These are phyloP conservation scores for Biscogniauxia mediterranea DNA, from an alignment of 2,329 filamentous ascomycete species.

Conservation along the genomic window DNA sequence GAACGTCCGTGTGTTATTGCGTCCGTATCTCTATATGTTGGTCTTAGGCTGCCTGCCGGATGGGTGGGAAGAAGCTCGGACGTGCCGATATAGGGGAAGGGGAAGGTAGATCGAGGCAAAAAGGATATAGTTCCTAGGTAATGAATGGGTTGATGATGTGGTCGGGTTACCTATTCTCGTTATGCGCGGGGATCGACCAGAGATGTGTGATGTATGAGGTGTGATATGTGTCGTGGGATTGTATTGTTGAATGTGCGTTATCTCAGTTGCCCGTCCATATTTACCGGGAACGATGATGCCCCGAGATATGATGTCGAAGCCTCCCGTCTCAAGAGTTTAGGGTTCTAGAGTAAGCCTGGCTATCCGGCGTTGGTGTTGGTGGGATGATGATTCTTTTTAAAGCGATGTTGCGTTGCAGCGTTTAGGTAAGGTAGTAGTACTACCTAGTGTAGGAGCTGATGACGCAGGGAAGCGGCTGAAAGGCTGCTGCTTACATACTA, in stretches of 20 bases:
- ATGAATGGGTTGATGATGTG: background rate
- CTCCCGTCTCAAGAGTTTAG: too few species aligned
- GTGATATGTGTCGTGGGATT: background rate
- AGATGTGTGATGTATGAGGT: too few species aligned
- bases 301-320: too few species aligned
- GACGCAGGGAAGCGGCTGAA: background rate
- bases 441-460: background rate
- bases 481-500: background rate
- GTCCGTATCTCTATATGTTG: background rate
- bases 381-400: background rate
- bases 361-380: background rate
- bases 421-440: background rate
- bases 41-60: background rate
- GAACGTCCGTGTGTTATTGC: background rate
- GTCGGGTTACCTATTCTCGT: background rate
- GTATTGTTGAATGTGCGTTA: background rate
- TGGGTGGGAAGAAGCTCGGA: background rate
- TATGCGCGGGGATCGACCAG: background rate
- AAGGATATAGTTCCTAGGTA: too few species aligned
- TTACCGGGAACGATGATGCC: too few species aligned
- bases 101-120: background rate
- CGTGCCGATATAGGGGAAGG: background rate
- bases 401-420: background rate
- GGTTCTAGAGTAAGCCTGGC: too few species aligned
- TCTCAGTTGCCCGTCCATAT: background rate